These are phyloP conservation scores for Beauveria caledonica DNA, from an alignment of 2,329 filamentous ascomycete species.

Conservation along the genomic window DNA sequence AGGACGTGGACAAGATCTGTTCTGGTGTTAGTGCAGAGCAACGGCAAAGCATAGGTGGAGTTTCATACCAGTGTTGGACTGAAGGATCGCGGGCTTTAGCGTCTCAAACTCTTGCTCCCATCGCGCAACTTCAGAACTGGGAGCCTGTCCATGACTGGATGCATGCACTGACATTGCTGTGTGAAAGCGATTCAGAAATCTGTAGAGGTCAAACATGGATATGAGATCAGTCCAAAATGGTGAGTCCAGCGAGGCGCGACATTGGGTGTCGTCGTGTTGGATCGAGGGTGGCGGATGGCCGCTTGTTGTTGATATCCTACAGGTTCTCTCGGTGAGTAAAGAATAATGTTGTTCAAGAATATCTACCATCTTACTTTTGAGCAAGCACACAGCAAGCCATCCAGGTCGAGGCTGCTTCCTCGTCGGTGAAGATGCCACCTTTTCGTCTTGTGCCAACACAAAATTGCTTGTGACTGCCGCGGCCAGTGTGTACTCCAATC, in stretches of 20 bases:
- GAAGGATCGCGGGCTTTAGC: constrained; percentile 37
- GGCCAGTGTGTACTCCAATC: constrained; percentile 44
- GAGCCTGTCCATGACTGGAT: constrained; percentile 37
- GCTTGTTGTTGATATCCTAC: constrained; percentile 31
- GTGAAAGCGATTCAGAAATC: constrained; percentile 41
- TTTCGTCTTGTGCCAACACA: constrained; percentile 32
- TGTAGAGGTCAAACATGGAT: constrained; percentile 38
- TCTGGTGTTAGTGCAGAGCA: neutral
- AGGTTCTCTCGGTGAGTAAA: constrained; percentile 3
- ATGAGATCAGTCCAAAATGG: constrained; percentile 36
- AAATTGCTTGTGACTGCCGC: constrained; percentile 42
- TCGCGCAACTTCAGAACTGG: constrained; percentile 36
- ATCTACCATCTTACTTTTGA: constrained; percentile 31
- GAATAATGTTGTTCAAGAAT: neutral
- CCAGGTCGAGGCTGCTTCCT: constrained; percentile 47
- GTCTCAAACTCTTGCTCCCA: constrained; percentile 46
- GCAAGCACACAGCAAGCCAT: constrained; percentile 43
- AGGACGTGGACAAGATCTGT: constrained; percentile 42
- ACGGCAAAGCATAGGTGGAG: neutral
- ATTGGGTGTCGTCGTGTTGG: constrained; percentile 38
- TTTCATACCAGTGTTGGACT: constrained; percentile 37
- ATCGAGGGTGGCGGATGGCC: constrained; percentile 43
- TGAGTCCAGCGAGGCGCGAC: constrained; percentile 31
- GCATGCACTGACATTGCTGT: constrained; percentile 39
- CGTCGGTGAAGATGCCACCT: constrained; percentile 36